A percentile compares a stretch with the other conserved stretches of the same genome.
Conservation (phyloP, 1,139 yeast genomes). For the Kodamaea suecica region DNA sequence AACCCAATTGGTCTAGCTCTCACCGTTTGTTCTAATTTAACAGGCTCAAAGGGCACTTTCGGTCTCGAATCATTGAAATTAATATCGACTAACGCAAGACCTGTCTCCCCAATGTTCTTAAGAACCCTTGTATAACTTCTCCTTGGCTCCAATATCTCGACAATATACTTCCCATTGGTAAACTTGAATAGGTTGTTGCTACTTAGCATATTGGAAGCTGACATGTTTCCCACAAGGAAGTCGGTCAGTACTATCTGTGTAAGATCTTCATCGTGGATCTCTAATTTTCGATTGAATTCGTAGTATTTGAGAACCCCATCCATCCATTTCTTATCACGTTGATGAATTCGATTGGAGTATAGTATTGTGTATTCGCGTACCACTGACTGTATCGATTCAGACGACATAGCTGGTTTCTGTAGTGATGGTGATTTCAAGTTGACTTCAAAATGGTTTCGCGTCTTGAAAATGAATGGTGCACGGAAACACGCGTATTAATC, state of each 20-base stretch:
- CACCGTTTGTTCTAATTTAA: background rate
- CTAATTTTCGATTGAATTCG: constrained; percentile 46
- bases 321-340: constrained; percentile 52
- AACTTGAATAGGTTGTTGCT: constrained; percentile 15
- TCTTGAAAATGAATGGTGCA: too few species aligned
- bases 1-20: constrained; percentile 11
- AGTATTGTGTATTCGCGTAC: constrained; percentile 38
- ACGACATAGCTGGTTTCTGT: too few species aligned
- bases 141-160: constrained; percentile 17
- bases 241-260: constrained; percentile 33
- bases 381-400: constrained; percentile 18
- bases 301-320: constrained; percentile 52
- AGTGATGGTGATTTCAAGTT: too few species aligned
- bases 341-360: constrained; percentile 45
- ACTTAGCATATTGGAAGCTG: constrained; percentile 9
- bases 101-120: constrained; percentile 3
- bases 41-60: background rate
- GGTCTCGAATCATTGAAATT: constrained; percentile 9
- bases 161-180: constrained; percentile 17
- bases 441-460: too few species aligned
- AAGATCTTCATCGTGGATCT: constrained; percentile 38
- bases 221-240: constrained; percentile 19
- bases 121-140: constrained; percentile 9
- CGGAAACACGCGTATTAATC: too few species aligned
- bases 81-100: constrained; percentile 8